Base-by-base conservation (phyloP, 768 basidiomycete genomes). In the Boletus fagicola region DNA sequence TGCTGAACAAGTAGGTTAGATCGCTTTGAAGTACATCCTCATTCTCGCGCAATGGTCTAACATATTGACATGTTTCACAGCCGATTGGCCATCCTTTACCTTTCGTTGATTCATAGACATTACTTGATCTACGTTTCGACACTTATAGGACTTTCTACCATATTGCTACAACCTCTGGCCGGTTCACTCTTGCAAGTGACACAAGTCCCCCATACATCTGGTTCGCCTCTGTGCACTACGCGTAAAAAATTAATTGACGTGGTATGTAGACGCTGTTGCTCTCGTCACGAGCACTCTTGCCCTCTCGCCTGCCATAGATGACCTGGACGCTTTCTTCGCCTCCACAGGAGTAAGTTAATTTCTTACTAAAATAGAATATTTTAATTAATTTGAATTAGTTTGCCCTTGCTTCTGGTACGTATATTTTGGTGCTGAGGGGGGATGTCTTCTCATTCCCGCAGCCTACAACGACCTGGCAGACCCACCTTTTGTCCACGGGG, bases 101-200 rank as follows among this genome's bases (percentile, higher is more conserved):
- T 74, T 52, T 78, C 85, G 1, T 44, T 80, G 39, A 75, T 72
- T 49, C 79, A 82, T 59, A 82, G 75, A 58, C 86, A 88, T 66
- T 74, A 76, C 44, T 65, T 87, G 40, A 70, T 89, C 10, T 72
- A 80, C 54, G 63, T 78, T 66, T 88, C 87, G 5, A 69, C 80
- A 0, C 43, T 83, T 2, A 79, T 80, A 1, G 82, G 80, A 0
- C 33, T 81, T 12, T 63, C 70, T 28, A 75, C 79, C 11, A 73
- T 79, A 51, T 51, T 80, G 0, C 79, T 85, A 33, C 87, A 87
- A 62, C 84, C 87, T 5, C 67, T 89, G 5, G 81, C 87, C 62
- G 72, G 70, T 59, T 67, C 69, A 13, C 40, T 75, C n/a, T 65
- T 75, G 48, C 61, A 73, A 39, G 51, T 66, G 35, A 62, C 53